Evolutionary conservation across 192 early-diverging fungal species (phyloP).

Genomic region (Coemansia sp.): DNA sequence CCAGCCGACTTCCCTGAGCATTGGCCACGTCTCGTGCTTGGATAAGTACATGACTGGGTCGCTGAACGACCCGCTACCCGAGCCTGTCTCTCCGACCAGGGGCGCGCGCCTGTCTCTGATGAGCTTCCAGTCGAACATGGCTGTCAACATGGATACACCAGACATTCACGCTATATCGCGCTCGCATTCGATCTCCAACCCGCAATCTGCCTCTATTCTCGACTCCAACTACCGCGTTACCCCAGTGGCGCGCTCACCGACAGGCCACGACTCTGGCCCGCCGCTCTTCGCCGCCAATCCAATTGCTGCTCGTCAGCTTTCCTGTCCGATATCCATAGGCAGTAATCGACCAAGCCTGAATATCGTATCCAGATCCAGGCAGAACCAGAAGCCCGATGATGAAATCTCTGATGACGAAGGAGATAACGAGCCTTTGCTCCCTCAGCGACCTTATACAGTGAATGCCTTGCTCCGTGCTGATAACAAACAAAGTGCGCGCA

Average conservation of each 20-base stretch:
- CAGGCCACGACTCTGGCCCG: slow-evolving; percentile 20
- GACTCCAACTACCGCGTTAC: slow-evolving; percentile 24
- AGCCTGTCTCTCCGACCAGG: slow-evolving; percentile 21
- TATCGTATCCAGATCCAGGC: slow-evolving; percentile 21
- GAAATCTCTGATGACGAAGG: background rate
- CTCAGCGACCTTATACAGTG: background rate
- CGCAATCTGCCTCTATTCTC: slow-evolving; percentile 29
- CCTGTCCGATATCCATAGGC: slow-evolving; percentile 1
- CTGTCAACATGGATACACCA: slow-evolving; percentile 35
- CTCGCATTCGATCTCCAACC: slow-evolving; percentile 47
- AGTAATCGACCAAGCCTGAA: slow-evolving; percentile 37
- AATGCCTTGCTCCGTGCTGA: background rate
- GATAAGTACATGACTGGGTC: slow-evolving; percentile 33
- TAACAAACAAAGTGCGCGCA: background rate
- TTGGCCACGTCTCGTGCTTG: slow-evolving; percentile 10
- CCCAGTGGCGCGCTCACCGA: slow-evolving; percentile 33
- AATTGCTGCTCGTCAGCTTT: slow-evolving; percentile 22
- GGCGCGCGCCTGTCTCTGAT: slow-evolving; percentile 41
- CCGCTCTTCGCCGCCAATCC: slow-evolving; percentile 23
- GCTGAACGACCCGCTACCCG: slow-evolving; percentile 29
- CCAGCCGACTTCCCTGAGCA: slow-evolving; percentile 11
- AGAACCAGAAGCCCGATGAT: background rate
- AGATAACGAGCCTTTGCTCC: slow-evolving; percentile 13
- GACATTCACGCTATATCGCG: slow-evolving; percentile 19
- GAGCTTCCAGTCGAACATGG: slow-evolving; percentile 53